Evolutionary conservation across 73 alveolate genomes (phyloP).

Genomic region (Urostyla sp.): DNA sequence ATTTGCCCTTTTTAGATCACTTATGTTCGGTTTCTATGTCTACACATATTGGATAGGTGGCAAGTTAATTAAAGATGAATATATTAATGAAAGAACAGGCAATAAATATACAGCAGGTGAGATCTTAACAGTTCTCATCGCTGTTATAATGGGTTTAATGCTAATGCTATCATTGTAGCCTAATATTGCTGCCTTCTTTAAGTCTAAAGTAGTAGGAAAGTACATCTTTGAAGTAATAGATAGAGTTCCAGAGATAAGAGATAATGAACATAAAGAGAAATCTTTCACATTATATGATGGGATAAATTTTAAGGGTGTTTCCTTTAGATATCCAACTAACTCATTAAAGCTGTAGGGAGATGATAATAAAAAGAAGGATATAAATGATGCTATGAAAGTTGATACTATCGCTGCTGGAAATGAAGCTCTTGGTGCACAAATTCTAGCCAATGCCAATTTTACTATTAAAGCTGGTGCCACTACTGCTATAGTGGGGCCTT

Average conservation of each 20-base stretch:
- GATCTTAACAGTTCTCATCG: constrained; percentile 50
- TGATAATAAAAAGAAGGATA: too few relatives aligned
- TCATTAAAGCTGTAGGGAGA: constrained; percentile 57
- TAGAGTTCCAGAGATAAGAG: constrained; percentile 25
- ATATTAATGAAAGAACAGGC: constrained; percentile 30
- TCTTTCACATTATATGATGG: constrained; percentile 45
- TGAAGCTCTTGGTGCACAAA: constrained; percentile 71
- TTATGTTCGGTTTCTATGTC: constrained; percentile 60
- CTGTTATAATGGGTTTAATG: constrained; percentile 53
- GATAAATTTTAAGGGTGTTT: constrained; percentile 74
- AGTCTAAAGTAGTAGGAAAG: constrained; percentile 60
- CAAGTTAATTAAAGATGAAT: constrained; percentile 43
- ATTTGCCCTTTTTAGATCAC: constrained; percentile 45
- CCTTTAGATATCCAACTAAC: constrained; percentile 79
- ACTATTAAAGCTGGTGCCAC: constrained; percentile 63
- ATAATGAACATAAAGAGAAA: background rate
- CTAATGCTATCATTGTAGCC: constrained; percentile 53
- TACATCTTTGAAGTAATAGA: constrained; percentile 27
- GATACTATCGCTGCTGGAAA: constrained; percentile 63
- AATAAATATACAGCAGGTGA: constrained; percentile 68
- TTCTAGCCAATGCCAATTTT: constrained; percentile 81
- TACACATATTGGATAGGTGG: constrained; percentile 70
- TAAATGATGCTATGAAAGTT: constrained; percentile 65
- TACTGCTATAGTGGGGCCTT: constrained; percentile 67
- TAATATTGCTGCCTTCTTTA: constrained; percentile 60